These are phyloP conservation scores for Aurinia saxatilis DNA, from an alignment of 345 rosid genomes.

Conservation along the genomic window DNA sequence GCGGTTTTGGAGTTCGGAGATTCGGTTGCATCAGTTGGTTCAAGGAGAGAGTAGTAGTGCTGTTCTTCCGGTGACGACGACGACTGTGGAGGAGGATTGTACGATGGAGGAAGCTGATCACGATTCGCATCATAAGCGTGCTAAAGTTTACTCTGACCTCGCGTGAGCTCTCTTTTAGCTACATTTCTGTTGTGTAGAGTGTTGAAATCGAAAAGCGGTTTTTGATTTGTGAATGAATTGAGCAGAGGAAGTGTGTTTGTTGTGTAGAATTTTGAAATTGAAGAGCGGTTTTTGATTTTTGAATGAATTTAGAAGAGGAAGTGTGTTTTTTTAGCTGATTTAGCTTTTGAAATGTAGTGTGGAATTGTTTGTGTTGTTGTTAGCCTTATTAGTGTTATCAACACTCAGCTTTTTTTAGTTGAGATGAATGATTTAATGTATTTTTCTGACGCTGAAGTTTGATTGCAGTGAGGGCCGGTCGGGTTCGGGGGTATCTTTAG, in stretches of 20 bases:
- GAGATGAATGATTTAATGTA: background rate
- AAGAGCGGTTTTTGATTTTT: background rate
- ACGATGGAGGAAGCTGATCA: constrained; percentile 34
- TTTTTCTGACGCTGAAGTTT: constrained; percentile 7
- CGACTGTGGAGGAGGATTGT: constrained; percentile 10
- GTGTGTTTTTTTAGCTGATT: background rate
- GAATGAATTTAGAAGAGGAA: background rate
- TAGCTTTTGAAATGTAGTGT: background rate
- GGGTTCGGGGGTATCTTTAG: constrained; percentile 24
- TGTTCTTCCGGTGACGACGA: too few relatives aligned
- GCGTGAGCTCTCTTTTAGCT: constrained; percentile 39
- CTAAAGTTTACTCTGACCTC: constrained; percentile 51
- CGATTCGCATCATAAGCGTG: constrained; percentile 68
- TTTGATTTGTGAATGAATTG: background rate
- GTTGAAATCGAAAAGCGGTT: background rate
- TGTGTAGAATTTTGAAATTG: background rate
- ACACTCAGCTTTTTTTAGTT: background rate
- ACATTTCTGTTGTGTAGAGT: background rate
- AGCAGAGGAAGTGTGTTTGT: background rate
- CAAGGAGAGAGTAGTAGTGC: constrained; percentile 58
- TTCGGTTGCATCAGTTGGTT: constrained; percentile 11
- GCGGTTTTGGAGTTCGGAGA: constrained; percentile 15
- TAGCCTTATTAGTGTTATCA: background rate
- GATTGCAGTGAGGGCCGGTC: constrained; percentile 37
- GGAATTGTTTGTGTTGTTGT: background rate